Percentiles rank a stretch among this genome's conserved stretches.
Conservation (phyloP, 2,329 filamentous ascomycete genomes). For the Aspergillus sp. region DNA sequence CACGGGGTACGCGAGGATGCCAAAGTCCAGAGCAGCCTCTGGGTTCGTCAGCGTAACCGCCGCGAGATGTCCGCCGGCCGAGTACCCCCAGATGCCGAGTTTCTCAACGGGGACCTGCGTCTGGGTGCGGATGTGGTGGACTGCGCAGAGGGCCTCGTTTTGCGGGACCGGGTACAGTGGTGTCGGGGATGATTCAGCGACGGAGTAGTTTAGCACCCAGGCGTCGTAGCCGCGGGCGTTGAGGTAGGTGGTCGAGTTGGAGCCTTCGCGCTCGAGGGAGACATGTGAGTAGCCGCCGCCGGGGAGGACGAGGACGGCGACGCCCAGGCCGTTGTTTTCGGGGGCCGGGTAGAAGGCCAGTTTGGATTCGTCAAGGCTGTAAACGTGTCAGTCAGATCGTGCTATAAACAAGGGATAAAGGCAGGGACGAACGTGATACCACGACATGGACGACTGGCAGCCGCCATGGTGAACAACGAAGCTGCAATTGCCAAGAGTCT, state of each 20-base stretch:
- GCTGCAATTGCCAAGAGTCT: background rate
- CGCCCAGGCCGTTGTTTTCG: background rate
- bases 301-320: conserved; percentile 9
- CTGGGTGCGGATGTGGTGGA: background rate
- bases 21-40: background rate
- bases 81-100: conserved; percentile 12
- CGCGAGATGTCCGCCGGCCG: background rate
- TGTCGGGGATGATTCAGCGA: background rate
- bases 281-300: conserved; percentile 10
- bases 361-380: background rate
- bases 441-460: background rate
- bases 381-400: background rate
- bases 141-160: conserved; percentile 3
- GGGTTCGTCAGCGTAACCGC: background rate
- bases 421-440: background rate
- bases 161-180: background rate
- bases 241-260: conserved; percentile 4
- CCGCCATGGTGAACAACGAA: conserved; percentile 1
- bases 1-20: conserved; percentile 3
- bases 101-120: background rate
- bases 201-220: conserved; percentile 6
- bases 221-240: conserved; percentile 8
- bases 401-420: no score
- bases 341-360: conserved; percentile 9
- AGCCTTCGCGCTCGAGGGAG: conserved; percentile 4